Conservation (phyloP, 2,329 filamentous ascomycete species). For the Periconia digitata region DNA sequence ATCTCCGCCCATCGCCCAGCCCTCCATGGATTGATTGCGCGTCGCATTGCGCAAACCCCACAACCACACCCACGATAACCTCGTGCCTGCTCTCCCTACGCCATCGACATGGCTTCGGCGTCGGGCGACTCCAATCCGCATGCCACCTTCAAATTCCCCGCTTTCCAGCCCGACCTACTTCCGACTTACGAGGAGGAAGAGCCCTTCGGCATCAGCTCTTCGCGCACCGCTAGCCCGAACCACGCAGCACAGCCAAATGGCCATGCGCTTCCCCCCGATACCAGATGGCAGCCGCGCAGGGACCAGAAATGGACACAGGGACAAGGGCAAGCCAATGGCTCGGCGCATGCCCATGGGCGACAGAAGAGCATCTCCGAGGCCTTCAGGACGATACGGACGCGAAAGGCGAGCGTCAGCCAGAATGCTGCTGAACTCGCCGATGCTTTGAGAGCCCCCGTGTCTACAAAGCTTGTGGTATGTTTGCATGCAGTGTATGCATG, state of each 20-base stretch:
- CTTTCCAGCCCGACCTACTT: slow-evolving; percentile 47
- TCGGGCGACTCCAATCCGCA: slow-evolving; percentile 30
- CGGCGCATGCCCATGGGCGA: slow-evolving; percentile 56
- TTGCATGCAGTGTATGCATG: no score
- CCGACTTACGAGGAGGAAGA: slow-evolving; percentile 43
- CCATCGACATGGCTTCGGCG: slow-evolving; percentile 31
- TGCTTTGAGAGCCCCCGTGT: slow-evolving; percentile 86
- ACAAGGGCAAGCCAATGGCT: slow-evolving; percentile 46
- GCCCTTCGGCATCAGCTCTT: slow-evolving; percentile 35
- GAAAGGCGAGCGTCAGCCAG: slow-evolving; percentile 83
- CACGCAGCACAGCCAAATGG: slow-evolving; percentile 23
- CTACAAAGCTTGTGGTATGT: slow-evolving; percentile 80
- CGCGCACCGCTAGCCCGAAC: slow-evolving; percentile 35
- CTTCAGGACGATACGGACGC: slow-evolving; percentile 76
- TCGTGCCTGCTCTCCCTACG: no score
- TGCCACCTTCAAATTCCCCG: slow-evolving; percentile 49
- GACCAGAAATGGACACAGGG: slow-evolving; percentile 44
- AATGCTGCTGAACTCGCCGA: slow-evolving; percentile 93
- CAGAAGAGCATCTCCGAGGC: slow-evolving; percentile 90
- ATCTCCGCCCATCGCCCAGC: slow-evolving; percentile 14
- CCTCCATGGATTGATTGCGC: slow-evolving; percentile 37
- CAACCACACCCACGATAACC: slow-evolving; percentile 7
- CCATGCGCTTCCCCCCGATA: slow-evolving; percentile 46
- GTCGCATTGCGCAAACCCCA: slow-evolving; percentile 8
- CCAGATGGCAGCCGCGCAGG: slow-evolving; percentile 63